These are phyloP conservation scores for Begonia peltatifolia DNA, from an alignment of 306 rosid species.

Conservation along the genomic window DNA sequence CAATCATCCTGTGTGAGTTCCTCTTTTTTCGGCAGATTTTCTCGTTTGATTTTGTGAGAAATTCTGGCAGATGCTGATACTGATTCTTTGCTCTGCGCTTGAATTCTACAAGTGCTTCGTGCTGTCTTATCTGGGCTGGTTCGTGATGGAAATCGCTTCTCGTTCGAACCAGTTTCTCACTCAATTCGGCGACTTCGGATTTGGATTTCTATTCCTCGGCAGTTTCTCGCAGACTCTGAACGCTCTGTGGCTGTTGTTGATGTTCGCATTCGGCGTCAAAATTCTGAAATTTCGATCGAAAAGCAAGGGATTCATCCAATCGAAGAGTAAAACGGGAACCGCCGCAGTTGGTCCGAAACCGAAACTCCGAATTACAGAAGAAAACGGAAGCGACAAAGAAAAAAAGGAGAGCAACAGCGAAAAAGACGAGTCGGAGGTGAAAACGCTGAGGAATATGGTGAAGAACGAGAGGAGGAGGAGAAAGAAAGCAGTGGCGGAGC, in stretches of 20 bases:
- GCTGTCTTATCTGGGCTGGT: constrained; percentile 16
- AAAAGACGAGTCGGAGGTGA: constrained; percentile 33
- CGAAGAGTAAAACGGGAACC: background rate
- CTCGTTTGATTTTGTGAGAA: background rate
- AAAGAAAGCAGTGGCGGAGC: constrained; percentile 33
- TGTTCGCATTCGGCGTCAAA: background rate
- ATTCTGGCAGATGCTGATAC: constrained; percentile 26
- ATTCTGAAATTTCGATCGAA: too few species aligned
- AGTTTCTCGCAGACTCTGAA: background rate
- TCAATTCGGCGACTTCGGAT: too few species aligned
- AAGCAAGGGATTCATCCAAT: too few species aligned
- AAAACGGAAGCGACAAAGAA: constrained; percentile 14
- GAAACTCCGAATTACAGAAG: background rate
- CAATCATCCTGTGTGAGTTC: background rate
- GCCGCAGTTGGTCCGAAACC: background rate
- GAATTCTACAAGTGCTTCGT: constrained; percentile 16
- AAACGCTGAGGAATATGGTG: constrained; percentile 35
- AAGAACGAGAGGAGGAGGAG: constrained; percentile 28
- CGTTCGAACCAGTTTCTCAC: constrained; percentile 16
- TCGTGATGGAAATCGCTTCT: constrained; percentile 35
- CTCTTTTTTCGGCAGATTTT: background rate
- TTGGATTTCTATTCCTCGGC: too few species aligned
- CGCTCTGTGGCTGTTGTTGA: background rate
- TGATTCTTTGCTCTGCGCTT: constrained; percentile 27
- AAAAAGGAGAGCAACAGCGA: constrained; percentile 9